Conservation (phyloP, 2,329 filamentous ascomycete genomes). For the Penicillium nordicum region DNA sequence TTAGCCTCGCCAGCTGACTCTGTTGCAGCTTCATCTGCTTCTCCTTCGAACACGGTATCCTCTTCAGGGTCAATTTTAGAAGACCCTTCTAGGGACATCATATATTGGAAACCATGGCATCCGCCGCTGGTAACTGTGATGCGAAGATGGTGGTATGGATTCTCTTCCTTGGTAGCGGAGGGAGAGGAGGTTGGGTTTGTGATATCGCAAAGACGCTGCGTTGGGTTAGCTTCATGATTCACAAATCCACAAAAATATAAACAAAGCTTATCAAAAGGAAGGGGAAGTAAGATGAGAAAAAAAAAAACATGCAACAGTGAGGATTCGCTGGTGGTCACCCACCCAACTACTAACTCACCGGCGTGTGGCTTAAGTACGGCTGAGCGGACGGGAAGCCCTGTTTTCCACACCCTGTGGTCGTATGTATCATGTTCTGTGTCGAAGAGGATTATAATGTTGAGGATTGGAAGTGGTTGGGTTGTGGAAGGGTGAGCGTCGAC, state of each 20-base stretch:
- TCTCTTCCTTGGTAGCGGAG: too few species aligned
- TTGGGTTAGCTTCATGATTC: too few species aligned
- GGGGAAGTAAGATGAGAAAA: conserved; percentile 17
- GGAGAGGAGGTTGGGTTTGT: too few species aligned
- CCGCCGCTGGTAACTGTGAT: too few species aligned
- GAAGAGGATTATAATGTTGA: too few species aligned
- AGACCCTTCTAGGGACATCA: too few species aligned
- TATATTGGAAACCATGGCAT: too few species aligned
- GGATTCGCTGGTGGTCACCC: conserved; percentile 48
- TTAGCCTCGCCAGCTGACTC: conserved; percentile 59
- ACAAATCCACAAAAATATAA: conserved; percentile 3
- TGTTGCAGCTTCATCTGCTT: conserved; percentile 33
- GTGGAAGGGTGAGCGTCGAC: too few species aligned
- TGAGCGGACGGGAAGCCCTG: conserved; percentile 48
- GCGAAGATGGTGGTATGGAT: too few species aligned
- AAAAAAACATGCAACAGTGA: conserved; percentile 23
- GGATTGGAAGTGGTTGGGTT: too few species aligned
- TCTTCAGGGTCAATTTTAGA: conserved; percentile 69
- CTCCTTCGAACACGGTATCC: conserved; percentile 80
- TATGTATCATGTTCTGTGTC: conserved; percentile 27
- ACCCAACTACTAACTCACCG: conserved; percentile 47
- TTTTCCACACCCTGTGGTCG: conserved; percentile 47
- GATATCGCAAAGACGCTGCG: too few species aligned
- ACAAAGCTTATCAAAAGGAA: background rate
- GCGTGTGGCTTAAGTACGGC: conserved; percentile 47